Base-by-base conservation (phyloP, 2,329 filamentous ascomycete genomes). In the Cordyceps sp. region DNA sequence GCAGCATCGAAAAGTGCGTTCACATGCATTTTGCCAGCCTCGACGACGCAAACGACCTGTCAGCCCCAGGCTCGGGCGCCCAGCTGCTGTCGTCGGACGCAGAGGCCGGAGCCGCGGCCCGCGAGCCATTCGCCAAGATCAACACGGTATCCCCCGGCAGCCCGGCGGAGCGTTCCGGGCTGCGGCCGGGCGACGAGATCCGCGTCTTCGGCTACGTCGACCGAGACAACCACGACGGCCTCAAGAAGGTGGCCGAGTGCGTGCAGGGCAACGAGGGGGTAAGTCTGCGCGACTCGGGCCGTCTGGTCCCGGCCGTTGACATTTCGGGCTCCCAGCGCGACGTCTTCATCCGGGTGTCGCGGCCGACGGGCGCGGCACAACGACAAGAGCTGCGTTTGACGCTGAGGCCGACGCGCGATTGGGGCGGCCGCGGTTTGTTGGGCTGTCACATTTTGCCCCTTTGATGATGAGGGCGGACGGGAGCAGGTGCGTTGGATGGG, bases 191-290 rank as follows among this genome's bases (percentile, higher is more conserved):
- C 17, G 90, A 98, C 55, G 64, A 73, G 47, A 78, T 98, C 41
- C 74, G 78, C 37, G 78, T 69, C 45, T 94, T 98, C 60, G 90
- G 88, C 38, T 75, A 73, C 44, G 82, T 86, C 26, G 83, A 88
- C 48, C 75, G 68, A 57, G 62, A 71, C 41, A 96, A 96, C 49
- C 79, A 96, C 49, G 85, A 94, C 53, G 73, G 74, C 44, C 67
- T 98, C 28, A 73, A 69, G 41, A 90, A 78, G 55, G 80, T 98
- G 15, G 83, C 77, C n/a, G 80, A 93, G 49, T 78, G 79, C 36
- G 88, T 98, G 1, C 78, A 86, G 48, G 79, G 79, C 40, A 93
- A 84, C 46, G 82, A 93, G 64, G 83, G 78, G 41, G 86, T 92
- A 68, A 62, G 80, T 70, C 18, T 30, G 39, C 25, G 19, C 28